Evolutionary conservation across 2,329 filamentous ascomycete genomes (phyloP), one percentile per base, ranked within the genome.

Genomic region (Colletotrichum tamarilloi): DNA sequence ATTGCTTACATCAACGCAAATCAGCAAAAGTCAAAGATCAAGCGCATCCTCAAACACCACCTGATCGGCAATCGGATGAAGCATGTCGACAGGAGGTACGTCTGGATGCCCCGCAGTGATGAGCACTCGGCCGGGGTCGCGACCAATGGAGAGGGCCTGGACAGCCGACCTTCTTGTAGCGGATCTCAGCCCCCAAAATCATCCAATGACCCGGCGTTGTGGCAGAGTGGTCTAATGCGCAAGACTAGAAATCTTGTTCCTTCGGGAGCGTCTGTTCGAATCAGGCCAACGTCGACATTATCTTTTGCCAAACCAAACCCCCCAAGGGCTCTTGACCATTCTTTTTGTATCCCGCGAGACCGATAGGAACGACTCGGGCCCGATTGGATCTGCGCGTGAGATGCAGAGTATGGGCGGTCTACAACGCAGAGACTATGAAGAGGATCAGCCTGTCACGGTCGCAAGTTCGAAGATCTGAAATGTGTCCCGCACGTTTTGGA

Each of bases 231-330:
- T 68, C 67, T 68, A 68, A 68, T 68, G 67, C 67, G 67, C 67
- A 68, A 57, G 67, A 68, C 67, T 68, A 68, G 67, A 68, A 68
- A 68, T 68, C 67, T 57, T 68, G 67, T 68, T 68, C 67, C 67
- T 68, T 68, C 67, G 67, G 67, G 67, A 68, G 67, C 67, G 58
- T 68, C 66, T 68, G 66, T 68, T 68, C 67, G 67, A 68, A 68
- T 68, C 67, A 68, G 67, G 67, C 67, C 52, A 55, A 68, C 67
- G 67, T 68, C 67, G 67, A 9, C 0, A 5, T 5, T 11, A 8
- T 3, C 1, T 64, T 8, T 56, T 22, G 4, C 5, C 19, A 8
- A 8, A 5, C 2, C 3, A 8, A 8, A 5, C 2, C 3, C 19
- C 2, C 1, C 5, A 24, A 24, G 5, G 6, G 38, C 16, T 3